phyloP scores from a whole-genome alignment of 2,329 filamentous ascomycete genomes.

The Epichloe typhina region DNA sequence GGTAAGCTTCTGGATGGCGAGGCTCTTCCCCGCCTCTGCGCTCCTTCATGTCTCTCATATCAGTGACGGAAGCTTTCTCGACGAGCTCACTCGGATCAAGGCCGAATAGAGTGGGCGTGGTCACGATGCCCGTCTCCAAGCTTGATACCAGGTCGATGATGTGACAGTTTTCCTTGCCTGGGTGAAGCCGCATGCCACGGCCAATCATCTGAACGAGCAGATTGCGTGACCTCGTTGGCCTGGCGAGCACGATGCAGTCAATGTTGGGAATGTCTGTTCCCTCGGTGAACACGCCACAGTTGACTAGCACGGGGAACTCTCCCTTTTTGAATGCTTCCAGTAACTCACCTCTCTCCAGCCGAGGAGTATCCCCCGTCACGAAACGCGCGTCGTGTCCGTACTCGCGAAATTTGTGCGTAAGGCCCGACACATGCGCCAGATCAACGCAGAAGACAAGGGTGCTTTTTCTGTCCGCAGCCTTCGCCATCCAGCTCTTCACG shows the following conservation, averaged over 20 bases:
- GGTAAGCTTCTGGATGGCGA: slow-evolving; percentile 7
- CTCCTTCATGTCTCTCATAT: slow-evolving; percentile 43
- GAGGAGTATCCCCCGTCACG: slow-evolving; percentile 71
- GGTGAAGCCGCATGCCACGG: slow-evolving; percentile 71
- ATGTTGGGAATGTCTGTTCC: slow-evolving; percentile 97
- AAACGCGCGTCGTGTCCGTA: slow-evolving; percentile 72
- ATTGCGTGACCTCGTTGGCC: slow-evolving; percentile 87
- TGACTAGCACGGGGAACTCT: slow-evolving; percentile 77
- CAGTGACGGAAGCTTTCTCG: slow-evolving; percentile 47
- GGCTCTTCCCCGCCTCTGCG: slow-evolving; percentile 30
- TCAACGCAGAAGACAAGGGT: slow-evolving; percentile 94
- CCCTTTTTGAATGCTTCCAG: slow-evolving; percentile 62
- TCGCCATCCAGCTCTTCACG: slow-evolving; percentile 73
- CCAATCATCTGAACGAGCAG: slow-evolving; percentile 96
- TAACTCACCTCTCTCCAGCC: slow-evolving; percentile 51
- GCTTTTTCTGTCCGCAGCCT: slow-evolving; percentile 60
- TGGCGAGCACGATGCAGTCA: slow-evolving; percentile 77
- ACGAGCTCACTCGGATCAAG: slow-evolving; percentile 74
- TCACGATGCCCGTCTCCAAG: slow-evolving; percentile 71
- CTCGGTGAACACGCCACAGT: slow-evolving; percentile 94
- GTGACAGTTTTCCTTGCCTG: slow-evolving; percentile 78
- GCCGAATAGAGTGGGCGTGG: slow-evolving; percentile 84
- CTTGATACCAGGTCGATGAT: slow-evolving; percentile 92
- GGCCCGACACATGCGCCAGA: slow-evolving; percentile 60
- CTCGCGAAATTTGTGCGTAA: slow-evolving; percentile 64